These are phyloP conservation scores for Aspergillus sp. DNA, from an alignment of 2,329 filamentous ascomycete genomes.

Conservation along the genomic window DNA sequence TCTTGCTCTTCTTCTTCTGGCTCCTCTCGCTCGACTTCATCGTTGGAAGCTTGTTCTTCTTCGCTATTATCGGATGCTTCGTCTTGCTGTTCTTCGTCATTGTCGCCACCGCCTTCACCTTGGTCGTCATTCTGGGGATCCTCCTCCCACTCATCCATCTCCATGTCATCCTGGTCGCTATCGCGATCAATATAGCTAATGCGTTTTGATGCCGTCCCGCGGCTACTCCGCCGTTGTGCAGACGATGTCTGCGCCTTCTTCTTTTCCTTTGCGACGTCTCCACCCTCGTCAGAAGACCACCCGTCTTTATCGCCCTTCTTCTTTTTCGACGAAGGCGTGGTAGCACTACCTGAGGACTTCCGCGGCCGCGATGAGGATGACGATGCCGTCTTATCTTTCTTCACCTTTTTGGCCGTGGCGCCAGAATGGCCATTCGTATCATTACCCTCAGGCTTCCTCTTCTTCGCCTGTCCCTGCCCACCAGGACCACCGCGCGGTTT, in stretches of 20 bases:
- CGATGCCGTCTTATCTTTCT: slow-evolving; percentile 17
- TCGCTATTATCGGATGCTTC: slow-evolving; percentile 7
- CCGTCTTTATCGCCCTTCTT: slow-evolving; percentile 33
- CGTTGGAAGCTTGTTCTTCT: slow-evolving; percentile 7
- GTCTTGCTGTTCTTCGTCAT: slow-evolving; percentile 20
- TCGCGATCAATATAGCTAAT: slow-evolving; percentile 39
- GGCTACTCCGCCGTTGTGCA: slow-evolving; percentile 33
- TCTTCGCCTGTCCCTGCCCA: slow-evolving; percentile 24
- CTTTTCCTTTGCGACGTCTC: slow-evolving; percentile 12
- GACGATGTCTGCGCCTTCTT: slow-evolving; percentile 20
- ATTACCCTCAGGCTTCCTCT: slow-evolving; percentile 34
- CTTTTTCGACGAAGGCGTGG: slow-evolving; percentile 21
- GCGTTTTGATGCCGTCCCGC: slow-evolving; percentile 24
- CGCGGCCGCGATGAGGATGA: slow-evolving; percentile 17
- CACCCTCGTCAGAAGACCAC: slow-evolving; percentile 37
- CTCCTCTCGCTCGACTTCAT: slow-evolving; percentile 1
- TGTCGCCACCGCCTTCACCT: slow-evolving; percentile 5
- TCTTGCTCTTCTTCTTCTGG: slow-evolving; percentile 2
- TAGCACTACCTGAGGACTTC: slow-evolving; percentile 25
- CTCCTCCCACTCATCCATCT: slow-evolving; percentile 34
- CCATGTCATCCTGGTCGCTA: slow-evolving; percentile 37
- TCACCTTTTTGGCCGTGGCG: slow-evolving; percentile 21
- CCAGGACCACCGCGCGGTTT: slow-evolving; percentile 46
- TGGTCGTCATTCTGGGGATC: slow-evolving; percentile 12
- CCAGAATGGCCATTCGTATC: slow-evolving; percentile 18